These are phyloP conservation scores for Suhomyces wounanorum DNA, from an alignment of 1,139 yeast genomes.

Conservation along the genomic window DNA sequence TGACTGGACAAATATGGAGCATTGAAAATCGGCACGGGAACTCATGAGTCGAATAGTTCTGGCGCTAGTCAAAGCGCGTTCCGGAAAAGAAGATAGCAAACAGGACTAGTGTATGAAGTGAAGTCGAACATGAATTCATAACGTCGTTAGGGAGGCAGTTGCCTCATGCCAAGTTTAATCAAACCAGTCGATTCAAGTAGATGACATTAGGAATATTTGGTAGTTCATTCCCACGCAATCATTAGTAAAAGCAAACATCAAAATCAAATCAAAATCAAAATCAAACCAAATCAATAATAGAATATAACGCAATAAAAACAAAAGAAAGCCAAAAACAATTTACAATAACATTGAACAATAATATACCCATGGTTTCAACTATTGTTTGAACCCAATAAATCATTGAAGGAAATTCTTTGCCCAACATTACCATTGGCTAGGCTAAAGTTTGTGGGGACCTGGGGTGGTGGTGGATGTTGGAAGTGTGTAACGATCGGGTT, in stretches of 20 bases:
- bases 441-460: neutral
- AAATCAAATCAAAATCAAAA: constrained; percentile 5
- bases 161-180: constrained; percentile 12
- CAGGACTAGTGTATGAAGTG: constrained; percentile 7
- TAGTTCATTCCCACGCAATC: constrained; percentile 3
- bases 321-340: constrained; percentile 2
- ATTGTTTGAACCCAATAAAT: constrained; percentile 41
- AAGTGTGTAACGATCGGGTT: constrained; percentile 14
- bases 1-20: constrained; percentile 3
- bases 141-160: constrained; percentile 5
- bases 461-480: constrained; percentile 14
- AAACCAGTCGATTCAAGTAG: constrained; percentile 14
- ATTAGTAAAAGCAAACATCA: constrained; percentile 5
- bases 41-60: constrained; percentile 5
- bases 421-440: constrained; percentile 20
- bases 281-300: constrained; percentile 1
- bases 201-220: constrained; percentile 3
- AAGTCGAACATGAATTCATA: constrained; percentile 11
- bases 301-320: constrained; percentile 1
- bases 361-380: constrained; percentile 10
- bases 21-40: constrained; percentile 3
- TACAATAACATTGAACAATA: neutral
- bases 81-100: neutral
- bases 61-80: constrained; percentile 6
- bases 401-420: constrained; percentile 45